These are phyloP conservation scores for Biscogniauxia marginata DNA, from an alignment of 2,329 filamentous ascomycete species.

Conservation along the genomic window DNA sequence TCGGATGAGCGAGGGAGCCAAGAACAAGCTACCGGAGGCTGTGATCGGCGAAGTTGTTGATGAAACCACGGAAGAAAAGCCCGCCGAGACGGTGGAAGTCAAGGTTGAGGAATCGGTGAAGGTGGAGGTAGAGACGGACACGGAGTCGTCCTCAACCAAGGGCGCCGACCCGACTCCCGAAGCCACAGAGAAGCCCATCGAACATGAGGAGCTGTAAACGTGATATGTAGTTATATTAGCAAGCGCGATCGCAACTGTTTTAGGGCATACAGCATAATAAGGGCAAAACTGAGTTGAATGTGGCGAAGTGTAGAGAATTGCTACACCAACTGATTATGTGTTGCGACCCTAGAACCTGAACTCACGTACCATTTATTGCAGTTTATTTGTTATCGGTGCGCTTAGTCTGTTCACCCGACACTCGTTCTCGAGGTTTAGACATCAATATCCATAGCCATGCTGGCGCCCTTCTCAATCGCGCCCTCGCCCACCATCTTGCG, in stretches of 20 bases:
- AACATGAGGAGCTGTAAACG: conserved; percentile 51
- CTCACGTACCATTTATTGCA: no score
- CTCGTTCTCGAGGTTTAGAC: conserved; percentile 12
- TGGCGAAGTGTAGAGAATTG: not conserved
- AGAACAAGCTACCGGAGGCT: conserved; percentile 68
- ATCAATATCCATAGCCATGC: conserved; percentile 53
- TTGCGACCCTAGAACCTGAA: no score
- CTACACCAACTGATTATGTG: no score
- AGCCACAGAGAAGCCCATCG: conserved; percentile 27
- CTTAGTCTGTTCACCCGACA: no score
- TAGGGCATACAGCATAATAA: conserved; percentile 1
- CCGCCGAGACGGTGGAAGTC: conserved; percentile 44
- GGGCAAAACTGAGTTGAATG: not conserved
- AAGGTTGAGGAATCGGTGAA: conserved; percentile 34
- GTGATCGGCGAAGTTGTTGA: conserved; percentile 47
- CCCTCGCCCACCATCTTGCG: conserved; percentile 60
- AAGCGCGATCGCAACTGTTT: conserved; percentile 3
- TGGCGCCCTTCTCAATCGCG: conserved; percentile 47
- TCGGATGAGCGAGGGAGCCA: conserved; percentile 80
- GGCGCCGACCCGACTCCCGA: conserved; percentile 36
- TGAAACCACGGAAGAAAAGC: conserved; percentile 35
- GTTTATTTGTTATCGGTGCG: no score
- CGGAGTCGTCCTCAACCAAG: conserved; percentile 29
- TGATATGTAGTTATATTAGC: conserved; percentile 8
- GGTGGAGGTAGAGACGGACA: conserved; percentile 28